These are phyloP conservation scores for Penicillium sp. DNA, from an alignment of 2,329 filamentous ascomycete genomes.

Conservation along the genomic window DNA sequence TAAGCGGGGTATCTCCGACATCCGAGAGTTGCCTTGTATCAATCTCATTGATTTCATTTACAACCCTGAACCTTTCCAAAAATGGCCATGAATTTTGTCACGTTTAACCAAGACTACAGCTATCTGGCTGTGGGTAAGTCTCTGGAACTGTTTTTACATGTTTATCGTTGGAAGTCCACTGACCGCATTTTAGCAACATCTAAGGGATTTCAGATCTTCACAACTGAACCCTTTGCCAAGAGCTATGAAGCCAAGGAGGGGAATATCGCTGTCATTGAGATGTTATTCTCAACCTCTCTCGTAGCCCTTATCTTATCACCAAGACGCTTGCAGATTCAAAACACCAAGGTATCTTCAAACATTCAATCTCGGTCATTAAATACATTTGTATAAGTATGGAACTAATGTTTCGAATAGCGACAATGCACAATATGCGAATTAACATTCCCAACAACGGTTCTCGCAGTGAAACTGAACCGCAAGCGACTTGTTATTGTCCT, in stretches of 20 bases:
- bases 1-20: constrained; percentile 18
- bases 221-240: constrained; percentile 92
- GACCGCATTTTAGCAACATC: constrained; percentile 65
- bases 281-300: constrained; percentile 97
- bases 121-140: constrained; percentile 84
- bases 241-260: constrained; percentile 92
- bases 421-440: constrained; percentile 94
- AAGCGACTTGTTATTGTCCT: constrained; percentile 91
- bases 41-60: constrained; percentile 4
- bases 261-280: constrained; percentile 94
- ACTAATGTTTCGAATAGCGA: constrained; percentile 42
- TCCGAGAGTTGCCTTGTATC: constrained; percentile 16
- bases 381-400: constrained; percentile 5
- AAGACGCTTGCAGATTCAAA: constrained; percentile 89
- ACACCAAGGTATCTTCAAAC: constrained; percentile 72
- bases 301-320: constrained; percentile 92
- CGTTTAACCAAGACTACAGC: constrained; percentile 98
- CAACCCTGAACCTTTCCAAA: constrained; percentile 22
- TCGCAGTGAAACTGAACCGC: constrained; percentile 89
- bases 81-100: constrained; percentile 94
- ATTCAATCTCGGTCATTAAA: not conserved
- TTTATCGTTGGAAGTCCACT: constrained; percentile 4
- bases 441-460: constrained; percentile 93
- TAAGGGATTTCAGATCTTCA: constrained; percentile 93
- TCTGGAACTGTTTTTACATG: not conserved